phyloP scores from a whole-genome alignment of 106 monocot genomes.

The Chionographis japonica region DNA sequence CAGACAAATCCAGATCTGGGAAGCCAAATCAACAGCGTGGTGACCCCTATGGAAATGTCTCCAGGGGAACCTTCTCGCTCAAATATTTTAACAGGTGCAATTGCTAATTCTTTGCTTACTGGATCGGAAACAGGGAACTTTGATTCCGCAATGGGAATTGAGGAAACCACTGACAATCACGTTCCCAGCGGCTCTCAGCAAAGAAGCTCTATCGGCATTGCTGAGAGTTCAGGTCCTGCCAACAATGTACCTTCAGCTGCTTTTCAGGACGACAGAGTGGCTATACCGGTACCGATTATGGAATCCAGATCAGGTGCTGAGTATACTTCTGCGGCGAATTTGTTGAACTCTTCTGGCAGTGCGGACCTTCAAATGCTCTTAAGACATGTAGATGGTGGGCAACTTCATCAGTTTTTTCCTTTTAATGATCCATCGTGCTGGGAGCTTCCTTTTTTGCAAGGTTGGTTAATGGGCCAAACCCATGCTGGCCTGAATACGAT shows the following conservation, averaged over 20 bases:
- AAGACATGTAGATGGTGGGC: constrained; percentile 58
- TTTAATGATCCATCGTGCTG: constrained; percentile 62
- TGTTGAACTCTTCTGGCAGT: constrained; percentile 18
- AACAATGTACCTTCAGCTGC: constrained; percentile 6
- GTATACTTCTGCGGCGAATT: constrained; percentile 2
- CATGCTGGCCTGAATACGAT: constrained; percentile 26
- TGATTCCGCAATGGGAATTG: constrained; percentile 15
- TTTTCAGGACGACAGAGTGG: constrained; percentile 10
- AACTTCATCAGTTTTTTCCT: constrained; percentile 53
- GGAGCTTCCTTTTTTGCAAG: constrained; percentile 83
- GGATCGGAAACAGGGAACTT: constrained; percentile 14
- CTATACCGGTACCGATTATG: constrained; percentile 10
- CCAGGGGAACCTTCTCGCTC: constrained; percentile 17
- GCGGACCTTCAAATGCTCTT: constrained; percentile 49
- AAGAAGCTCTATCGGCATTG: constrained; percentile 11
- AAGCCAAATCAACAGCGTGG: constrained; percentile 3
- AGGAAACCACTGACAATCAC: constrained; percentile 14
- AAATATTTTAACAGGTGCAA: constrained; percentile 12
- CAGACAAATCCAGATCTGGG: constrained; percentile 2
- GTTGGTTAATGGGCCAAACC: constrained; percentile 81
- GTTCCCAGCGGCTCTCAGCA: constrained; percentile 5
- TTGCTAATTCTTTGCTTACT: constrained; percentile 8
- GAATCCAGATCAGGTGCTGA: constrained; percentile 18
- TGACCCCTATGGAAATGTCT: constrained; percentile 46
- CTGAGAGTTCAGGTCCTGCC: constrained; percentile 6